Evolutionary conservation across 2,329 filamentous ascomycete species (phyloP).

Genomic region (Epichloe uncinata): DNA sequence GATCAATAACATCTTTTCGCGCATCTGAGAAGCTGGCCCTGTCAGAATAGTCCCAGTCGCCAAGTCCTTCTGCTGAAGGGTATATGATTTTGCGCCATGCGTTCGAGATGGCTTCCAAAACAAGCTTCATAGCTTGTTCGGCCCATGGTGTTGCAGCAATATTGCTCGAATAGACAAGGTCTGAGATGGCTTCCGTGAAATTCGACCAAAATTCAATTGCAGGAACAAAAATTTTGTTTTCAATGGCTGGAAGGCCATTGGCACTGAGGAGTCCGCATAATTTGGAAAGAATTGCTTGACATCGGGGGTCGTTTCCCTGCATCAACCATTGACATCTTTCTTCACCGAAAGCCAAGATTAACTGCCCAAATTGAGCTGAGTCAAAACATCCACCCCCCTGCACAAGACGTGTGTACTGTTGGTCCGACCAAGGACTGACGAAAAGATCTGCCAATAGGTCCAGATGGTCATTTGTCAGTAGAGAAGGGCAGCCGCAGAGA

Average conservation of each 20-base stretch:
- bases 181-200: constrained; percentile 56
- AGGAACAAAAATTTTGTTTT: constrained; percentile 62
- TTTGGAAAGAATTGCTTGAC: constrained; percentile 39
- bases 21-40: constrained; percentile 57
- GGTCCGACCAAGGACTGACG: constrained; percentile 43
- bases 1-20: constrained; percentile 65
- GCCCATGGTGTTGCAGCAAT: constrained; percentile 40
- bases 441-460: constrained; percentile 45
- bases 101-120: constrained; percentile 51
- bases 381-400: constrained; percentile 53
- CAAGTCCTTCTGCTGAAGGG: constrained; percentile 42
- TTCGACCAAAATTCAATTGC: constrained; percentile 72
- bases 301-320: constrained; percentile 34
- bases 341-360: constrained; percentile 57
- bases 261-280: constrained; percentile 54
- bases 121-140: constrained; percentile 39
- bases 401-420: constrained; percentile 40
- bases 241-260: constrained; percentile 52
- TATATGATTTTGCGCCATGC: constrained; percentile 59
- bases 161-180: constrained; percentile 39
- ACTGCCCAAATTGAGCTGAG: constrained; percentile 48
- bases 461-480: constrained; percentile 48
- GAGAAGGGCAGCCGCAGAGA: constrained; percentile 49
- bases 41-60: constrained; percentile 57
- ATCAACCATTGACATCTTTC: constrained; percentile 49